phyloP scores from a whole-genome alignment of 352 stramenopile species.

The Phytophthora boehmeriae region DNA sequence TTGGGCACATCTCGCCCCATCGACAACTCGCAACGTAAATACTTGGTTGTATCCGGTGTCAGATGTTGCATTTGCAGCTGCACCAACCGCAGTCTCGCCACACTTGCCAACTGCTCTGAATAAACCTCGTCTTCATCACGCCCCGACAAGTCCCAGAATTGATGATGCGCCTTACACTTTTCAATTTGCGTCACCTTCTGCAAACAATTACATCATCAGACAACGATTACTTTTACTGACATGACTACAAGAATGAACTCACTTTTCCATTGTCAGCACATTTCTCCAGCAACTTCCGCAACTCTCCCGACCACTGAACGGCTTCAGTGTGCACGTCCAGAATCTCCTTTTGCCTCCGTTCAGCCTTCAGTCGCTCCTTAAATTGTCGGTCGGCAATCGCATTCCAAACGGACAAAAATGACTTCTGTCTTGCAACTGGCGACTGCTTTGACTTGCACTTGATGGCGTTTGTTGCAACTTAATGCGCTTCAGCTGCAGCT shows the following conservation, averaged over 20 bases:
- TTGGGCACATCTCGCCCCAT: constrained; percentile 3
- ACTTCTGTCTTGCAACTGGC: too few species aligned
- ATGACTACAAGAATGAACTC: too few species aligned
- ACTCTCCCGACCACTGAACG: too few species aligned
- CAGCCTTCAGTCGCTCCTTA: too few species aligned
- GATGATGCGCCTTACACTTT: background rate
- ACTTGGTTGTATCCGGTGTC: background rate
- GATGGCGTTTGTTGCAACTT: constrained; percentile 8
- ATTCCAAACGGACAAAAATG: constrained; percentile 15
- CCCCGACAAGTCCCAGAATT: constrained; percentile 9
- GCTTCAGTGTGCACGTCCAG: too few species aligned
- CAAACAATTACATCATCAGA: too few species aligned
- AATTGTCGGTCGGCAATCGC: constrained; percentile 13
- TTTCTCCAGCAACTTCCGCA: too few species aligned
- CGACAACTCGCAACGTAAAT: background rate
- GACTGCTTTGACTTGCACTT: too few species aligned
- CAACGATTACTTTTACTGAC: background rate
- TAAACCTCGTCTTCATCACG: constrained; percentile 8
- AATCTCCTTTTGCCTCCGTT: too few species aligned
- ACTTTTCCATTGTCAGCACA: too few species aligned
- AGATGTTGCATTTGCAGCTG: constrained; percentile 2
- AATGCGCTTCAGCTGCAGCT: constrained; percentile 32
- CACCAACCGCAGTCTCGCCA: constrained; percentile 1
- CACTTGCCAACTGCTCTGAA: constrained; percentile 6
- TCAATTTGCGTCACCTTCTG: too few species aligned